Conservation (phyloP, 2,329 filamentous ascomycete genomes). For the Orbilia ellipsospora region DNA sequence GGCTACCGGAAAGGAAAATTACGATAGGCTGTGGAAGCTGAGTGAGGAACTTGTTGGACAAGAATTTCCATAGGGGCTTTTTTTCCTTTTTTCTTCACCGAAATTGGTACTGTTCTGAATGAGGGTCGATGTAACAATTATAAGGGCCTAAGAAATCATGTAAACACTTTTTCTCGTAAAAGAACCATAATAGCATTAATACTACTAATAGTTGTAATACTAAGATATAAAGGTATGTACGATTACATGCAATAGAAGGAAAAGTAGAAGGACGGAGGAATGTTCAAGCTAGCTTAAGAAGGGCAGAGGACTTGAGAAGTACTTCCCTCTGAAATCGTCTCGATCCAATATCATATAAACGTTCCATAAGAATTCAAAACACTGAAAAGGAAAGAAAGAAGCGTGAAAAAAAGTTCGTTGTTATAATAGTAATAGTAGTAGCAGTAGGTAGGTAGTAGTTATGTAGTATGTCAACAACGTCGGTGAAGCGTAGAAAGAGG, state of each 20-base stretch:
- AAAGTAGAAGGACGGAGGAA: not conserved
- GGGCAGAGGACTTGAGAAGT: too few species aligned
- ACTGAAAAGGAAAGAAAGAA: not conserved
- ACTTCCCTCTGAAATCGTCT: too few species aligned
- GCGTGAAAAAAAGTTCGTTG: too few species aligned
- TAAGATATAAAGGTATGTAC: slow-evolving; percentile 16
- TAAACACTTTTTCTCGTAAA: not conserved
- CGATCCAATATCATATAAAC: too few species aligned
- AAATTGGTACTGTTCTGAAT: too few species aligned
- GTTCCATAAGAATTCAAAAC: too few species aligned
- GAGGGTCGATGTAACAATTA: too few species aligned
- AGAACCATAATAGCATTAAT: slow-evolving; percentile 1
- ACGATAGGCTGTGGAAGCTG: slow-evolving; percentile 65
- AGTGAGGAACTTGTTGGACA: slow-evolving; percentile 65
- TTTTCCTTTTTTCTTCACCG: too few species aligned
- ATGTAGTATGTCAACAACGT: slow-evolving; percentile 22
- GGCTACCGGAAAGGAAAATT: slow-evolving; percentile 62
- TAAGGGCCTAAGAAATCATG: too few species aligned
- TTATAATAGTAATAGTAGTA: slow-evolving; percentile 2
- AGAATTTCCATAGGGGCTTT: slow-evolving; percentile 36
- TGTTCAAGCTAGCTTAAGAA: too few species aligned
- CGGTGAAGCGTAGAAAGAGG: slow-evolving; percentile 3
- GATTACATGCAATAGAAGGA: slow-evolving; percentile 31
- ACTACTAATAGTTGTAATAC: slow-evolving; percentile 5
- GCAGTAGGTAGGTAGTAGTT: slow-evolving; percentile 6